Conservation (phyloP, 2,329 filamentous ascomycete genomes). For the Fusarium caatingaense region DNA sequence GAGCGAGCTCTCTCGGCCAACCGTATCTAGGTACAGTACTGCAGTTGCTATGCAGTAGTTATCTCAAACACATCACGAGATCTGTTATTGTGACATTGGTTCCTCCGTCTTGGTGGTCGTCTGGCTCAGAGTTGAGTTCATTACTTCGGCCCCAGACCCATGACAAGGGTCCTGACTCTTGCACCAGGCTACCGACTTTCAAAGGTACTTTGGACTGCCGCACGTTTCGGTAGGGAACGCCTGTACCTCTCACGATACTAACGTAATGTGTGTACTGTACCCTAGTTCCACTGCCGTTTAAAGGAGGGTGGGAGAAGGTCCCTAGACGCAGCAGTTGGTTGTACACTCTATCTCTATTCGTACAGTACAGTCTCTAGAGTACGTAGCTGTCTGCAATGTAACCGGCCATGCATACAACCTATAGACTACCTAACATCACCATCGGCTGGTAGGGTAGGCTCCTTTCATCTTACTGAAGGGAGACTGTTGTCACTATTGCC, state of each 20-base stretch:
- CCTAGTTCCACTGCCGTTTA: constrained; percentile 33
- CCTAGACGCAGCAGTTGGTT: constrained; percentile 20
- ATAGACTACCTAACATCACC: constrained; percentile 6
- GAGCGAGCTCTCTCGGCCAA: not conserved
- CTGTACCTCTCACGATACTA: constrained; percentile 9
- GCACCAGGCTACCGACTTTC: not conserved
- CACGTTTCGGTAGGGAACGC: not conserved
- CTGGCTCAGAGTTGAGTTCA: constrained; percentile 42
- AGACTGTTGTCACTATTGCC: not conserved
- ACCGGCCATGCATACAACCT: not conserved
- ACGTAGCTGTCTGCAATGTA: constrained; percentile 11
- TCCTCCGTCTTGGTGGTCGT: constrained; percentile 21
- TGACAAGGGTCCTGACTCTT: constrained; percentile 42
- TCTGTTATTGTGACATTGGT: constrained; percentile 6
- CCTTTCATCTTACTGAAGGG: constrained; percentile 2
- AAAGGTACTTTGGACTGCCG: not conserved
- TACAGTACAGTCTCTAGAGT: not conserved
- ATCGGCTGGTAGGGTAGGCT: not conserved
- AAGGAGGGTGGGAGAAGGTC: constrained; percentile 25
- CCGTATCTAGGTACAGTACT: not conserved
- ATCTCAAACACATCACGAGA: not conserved
- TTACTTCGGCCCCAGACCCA: constrained; percentile 32
- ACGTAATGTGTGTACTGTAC: not conserved
- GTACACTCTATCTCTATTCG: not conserved
- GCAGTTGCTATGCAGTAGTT: not conserved